Conservation (phyloP, 306 rosid species). For the Quercus dentata region DNA sequence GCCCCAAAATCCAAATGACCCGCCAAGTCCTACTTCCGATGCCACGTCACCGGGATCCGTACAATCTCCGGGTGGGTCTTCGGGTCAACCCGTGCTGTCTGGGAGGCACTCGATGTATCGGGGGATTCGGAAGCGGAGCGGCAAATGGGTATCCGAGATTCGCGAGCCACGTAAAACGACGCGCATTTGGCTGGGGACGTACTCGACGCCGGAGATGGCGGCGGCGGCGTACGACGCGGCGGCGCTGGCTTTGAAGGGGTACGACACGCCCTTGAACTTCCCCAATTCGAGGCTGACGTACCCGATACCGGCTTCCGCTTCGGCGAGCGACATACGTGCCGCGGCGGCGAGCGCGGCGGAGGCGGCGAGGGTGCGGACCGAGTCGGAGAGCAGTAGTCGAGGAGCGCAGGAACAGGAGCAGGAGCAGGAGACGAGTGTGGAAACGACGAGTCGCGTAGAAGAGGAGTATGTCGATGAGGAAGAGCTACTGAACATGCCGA, state of each 20-base stretch:
- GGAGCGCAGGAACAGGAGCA: background rate
- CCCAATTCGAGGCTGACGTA: slow-evolving; percentile 47
- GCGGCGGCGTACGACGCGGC: slow-evolving; percentile 97
- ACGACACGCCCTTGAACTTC: slow-evolving; percentile 63
- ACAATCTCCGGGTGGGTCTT: slow-evolving; percentile 20
- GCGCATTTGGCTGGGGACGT: slow-evolving; percentile 94
- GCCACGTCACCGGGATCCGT: slow-evolving; percentile 8
- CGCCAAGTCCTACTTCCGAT: background rate
- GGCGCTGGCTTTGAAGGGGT: slow-evolving; percentile 79
- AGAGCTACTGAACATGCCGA: slow-evolving; percentile 54
- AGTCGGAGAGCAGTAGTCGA: background rate
- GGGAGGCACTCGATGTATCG: slow-evolving; percentile 42
- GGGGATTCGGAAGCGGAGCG: slow-evolving; percentile 71
- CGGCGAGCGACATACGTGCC: slow-evolving; percentile 57
- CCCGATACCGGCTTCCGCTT: slow-evolving; percentile 66
- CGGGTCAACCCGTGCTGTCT: background rate
- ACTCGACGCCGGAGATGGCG: slow-evolving; percentile 78
- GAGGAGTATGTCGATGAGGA: slow-evolving; percentile 46
- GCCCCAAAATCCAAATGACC: background rate
- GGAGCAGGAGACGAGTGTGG: background rate
- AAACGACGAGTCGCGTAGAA: background rate
- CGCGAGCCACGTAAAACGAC: slow-evolving; percentile 86
- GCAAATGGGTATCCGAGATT: slow-evolving; percentile 97
- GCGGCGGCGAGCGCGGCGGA: slow-evolving; percentile 84
- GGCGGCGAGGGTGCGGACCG: slow-evolving; percentile 20